Base-by-base conservation (phyloP, 257 asterid genomes). In the Orobanche coerulescens region DNA sequence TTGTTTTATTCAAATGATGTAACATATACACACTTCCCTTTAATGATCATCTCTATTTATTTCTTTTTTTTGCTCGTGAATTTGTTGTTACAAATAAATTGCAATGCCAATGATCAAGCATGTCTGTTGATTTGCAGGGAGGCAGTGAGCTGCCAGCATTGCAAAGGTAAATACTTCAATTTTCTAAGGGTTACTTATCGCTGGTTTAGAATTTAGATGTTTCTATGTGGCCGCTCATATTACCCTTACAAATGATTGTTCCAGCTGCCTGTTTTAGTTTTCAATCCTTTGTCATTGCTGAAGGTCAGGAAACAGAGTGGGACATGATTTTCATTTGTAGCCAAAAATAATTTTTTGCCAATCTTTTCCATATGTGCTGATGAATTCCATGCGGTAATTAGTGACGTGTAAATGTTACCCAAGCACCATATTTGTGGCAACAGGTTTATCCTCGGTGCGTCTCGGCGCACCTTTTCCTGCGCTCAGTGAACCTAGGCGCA, bases 131-230 rank as follows among this genome's bases (percentile, higher is more conserved):
- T 60, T 50, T 80, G 78, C 91, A 90, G 97, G 84, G 96, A 90
- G 67, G 97, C 94, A 64, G 95, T 87, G 51, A 78, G 82, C 76
- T 90, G 96, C 72, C 83, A 80, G 78, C 61, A 75, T 70, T 87
- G 96, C 77, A 66, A 85, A 79, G 97, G 97, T 90, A 75, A 65
- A 69, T 62, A 43, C 53, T 48, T 66, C 43, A 46, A 1, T 58
- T 56, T 37, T 23, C 51, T 26, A 22, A 25, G 42, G 25, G 19
- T 43, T 61, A 66, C 58, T 56, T 67, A 34, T 61, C 44, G 51
- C 33, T 47, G 50, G 23, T 18, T 0, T 46, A 42, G 16, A 2
- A 1, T 1, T 12, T 10, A 24, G 58, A 18, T 66, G 0, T 59
- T 51, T 57, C 25, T 65, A 56, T 40, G 14, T 19, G 37, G 26